Percentiles rank a stretch among this genome's conserved stretches.
These are phyloP conservation scores for Physcomitrium patens DNA, from an alignment of 225 moss, liverwort and hornwort species.

Conservation along the genomic window DNA sequence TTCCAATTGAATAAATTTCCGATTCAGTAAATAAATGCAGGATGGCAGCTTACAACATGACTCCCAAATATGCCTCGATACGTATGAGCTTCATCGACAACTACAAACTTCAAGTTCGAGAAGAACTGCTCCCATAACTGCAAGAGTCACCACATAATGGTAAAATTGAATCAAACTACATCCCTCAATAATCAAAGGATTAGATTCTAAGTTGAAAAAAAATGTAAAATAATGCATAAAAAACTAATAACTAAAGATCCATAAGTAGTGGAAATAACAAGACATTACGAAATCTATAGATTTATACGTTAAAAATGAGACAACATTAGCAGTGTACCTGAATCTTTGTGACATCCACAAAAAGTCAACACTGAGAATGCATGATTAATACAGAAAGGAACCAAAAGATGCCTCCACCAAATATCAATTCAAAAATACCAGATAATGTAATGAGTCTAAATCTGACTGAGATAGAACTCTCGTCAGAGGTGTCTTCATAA, in stretches of 20 bases:
- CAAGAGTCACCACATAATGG: conserved; percentile 19
- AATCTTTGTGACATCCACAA: conserved; percentile 4
- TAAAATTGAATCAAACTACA: conserved; percentile 25
- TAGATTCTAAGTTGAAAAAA: neutral
- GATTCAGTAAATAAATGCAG: conserved; percentile 15
- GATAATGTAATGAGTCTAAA: no score
- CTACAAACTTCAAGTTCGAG: conserved; percentile 66
- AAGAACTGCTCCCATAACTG: conserved; percentile 71
- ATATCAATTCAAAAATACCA: no score
- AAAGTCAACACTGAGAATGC: conserved; percentile 6
- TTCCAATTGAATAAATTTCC: neutral
- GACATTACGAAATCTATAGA: no score
- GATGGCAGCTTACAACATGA: conserved; percentile 58
- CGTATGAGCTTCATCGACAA: conserved; percentile 67
- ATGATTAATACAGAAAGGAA: neutral
- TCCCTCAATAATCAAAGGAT: neutral
- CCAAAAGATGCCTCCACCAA: no score
- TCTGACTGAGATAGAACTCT: no score
- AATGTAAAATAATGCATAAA: neutral
- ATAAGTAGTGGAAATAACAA: no score
- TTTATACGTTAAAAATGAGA: neutral
- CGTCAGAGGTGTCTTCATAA: neutral
- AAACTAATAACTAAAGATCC: neutral
- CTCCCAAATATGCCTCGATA: conserved; percentile 77
- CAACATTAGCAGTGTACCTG: conserved; percentile 12